phyloP scores from a whole-genome alignment of 345 rosid genomes.

The Aethionema arabicum region DNA sequence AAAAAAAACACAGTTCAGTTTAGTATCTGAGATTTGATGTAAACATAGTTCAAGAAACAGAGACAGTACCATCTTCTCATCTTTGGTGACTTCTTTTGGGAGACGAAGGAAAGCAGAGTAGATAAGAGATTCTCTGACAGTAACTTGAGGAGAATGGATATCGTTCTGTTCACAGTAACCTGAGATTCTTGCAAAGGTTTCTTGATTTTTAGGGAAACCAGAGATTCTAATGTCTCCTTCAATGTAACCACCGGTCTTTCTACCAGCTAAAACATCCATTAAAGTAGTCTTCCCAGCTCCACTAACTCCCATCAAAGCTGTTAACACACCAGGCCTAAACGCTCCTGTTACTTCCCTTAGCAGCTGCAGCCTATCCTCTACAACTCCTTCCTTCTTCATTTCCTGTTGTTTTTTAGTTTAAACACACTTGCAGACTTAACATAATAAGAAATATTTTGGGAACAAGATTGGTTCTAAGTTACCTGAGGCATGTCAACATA shows the following conservation, averaged over 20 bases:
- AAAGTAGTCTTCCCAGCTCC: conserved; percentile 97
- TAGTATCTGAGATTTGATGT: not conserved
- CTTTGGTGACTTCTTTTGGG: conserved; percentile 63
- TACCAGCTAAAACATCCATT: conserved; percentile 96
- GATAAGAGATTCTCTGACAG: conserved; percentile 76
- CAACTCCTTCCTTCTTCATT: conserved; percentile 80
- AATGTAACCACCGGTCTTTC: conserved; percentile 87
- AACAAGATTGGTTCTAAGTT: conserved; percentile 12
- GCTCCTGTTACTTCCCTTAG: conserved; percentile 75
- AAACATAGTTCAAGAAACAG: conserved; percentile 6
- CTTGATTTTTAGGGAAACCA: conserved; percentile 78
- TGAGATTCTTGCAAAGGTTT: conserved; percentile 92
- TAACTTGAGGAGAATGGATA: conserved; percentile 91
- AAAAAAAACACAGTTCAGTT: not conserved
- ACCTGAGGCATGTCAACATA: conserved; percentile 82
- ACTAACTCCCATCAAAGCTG: conserved; percentile 96
- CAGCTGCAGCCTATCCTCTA: conserved; percentile 66
- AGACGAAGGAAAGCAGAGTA: conserved; percentile 90
- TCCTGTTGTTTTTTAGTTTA: conserved; percentile 46
- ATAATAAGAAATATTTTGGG: not conserved
- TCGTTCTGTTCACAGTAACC: conserved; percentile 91
- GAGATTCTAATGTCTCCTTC: conserved; percentile 88
- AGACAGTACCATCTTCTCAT: conserved; percentile 68
- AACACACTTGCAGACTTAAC: not conserved
- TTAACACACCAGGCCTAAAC: conserved; percentile 88